phyloP scores from a whole-genome alignment of 768 basidiomycete genomes.

The Hygrocybe punicea region DNA sequence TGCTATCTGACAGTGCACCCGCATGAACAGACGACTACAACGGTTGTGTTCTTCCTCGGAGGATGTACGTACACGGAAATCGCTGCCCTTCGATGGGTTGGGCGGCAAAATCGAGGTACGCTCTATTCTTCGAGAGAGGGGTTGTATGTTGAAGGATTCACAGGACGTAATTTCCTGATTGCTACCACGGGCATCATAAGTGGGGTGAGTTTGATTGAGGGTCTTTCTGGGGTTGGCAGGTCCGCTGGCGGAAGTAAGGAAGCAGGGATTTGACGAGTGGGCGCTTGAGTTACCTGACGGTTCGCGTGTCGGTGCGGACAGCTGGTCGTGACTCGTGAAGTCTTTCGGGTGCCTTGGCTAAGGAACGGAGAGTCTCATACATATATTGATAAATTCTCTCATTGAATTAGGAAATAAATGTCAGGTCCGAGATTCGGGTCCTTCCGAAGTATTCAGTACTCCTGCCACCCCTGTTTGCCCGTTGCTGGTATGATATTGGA shows the following conservation, averaged over 20 bases:
- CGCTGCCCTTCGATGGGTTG: conserved; percentile 89
- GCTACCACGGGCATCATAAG: conserved; percentile 90
- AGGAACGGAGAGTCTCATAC: not conserved
- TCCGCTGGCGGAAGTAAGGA: conserved; percentile 39
- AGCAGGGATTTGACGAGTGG: conserved; percentile 37
- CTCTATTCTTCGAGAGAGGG: not conserved
- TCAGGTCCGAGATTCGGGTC: not conserved
- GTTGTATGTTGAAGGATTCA: conserved; percentile 6
- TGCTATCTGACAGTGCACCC: conserved; percentile 37
- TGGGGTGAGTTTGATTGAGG: conserved; percentile 68
- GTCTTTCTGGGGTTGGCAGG: conserved; percentile 49
- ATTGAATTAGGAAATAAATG: not conserved
- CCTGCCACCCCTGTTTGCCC: conserved; percentile 2
- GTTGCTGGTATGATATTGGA: not conserved
- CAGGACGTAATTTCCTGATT: conserved; percentile 84
- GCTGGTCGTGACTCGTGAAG: too few species aligned
- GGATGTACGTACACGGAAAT: conserved; percentile 98
- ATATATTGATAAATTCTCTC: not conserved
- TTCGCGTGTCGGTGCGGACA: too few species aligned
- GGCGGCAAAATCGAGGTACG: conserved; percentile 75
- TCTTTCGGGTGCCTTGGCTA: not conserved
- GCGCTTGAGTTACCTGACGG: too few species aligned
- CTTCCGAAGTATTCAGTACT: not conserved
- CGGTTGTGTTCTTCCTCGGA: conserved; percentile 93
- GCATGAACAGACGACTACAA: conserved; percentile 68